These are phyloP conservation scores for Phytopythium cucurbitacearum DNA, from an alignment of 352 stramenopile genomes.

Conservation along the genomic window DNA sequence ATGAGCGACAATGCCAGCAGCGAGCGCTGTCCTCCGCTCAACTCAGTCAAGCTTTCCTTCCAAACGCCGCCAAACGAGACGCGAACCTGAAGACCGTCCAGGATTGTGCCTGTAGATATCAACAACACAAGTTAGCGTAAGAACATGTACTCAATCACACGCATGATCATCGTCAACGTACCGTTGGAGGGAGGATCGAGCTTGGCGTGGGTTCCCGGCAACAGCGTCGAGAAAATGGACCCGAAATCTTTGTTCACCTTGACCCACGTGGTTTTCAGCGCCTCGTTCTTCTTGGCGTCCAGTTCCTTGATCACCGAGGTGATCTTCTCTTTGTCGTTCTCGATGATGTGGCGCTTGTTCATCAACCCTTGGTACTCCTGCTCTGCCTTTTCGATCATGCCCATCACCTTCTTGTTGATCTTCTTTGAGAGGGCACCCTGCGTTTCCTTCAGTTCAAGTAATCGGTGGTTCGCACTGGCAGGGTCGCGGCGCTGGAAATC, in stretches of 20 bases:
- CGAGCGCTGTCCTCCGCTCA: conserved; percentile 98
- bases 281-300: conserved; percentile 98
- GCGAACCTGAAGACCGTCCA: conserved; percentile 97
- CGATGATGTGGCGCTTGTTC: conserved; percentile 97
- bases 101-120: conserved; percentile 54
- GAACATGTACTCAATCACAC: neutral
- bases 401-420: conserved; percentile 99
- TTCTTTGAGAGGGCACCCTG: conserved; percentile 95
- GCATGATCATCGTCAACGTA: conserved; percentile 11
- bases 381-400: conserved; percentile 99
- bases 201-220: conserved; percentile 96
- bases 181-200: conserved; percentile 94
- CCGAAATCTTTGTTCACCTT: conserved; percentile 99
- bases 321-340: conserved; percentile 99
- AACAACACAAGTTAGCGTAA: conserved; percentile 10
- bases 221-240: conserved; percentile 98
- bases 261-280: conserved; percentile 94
- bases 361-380: conserved; percentile 98
- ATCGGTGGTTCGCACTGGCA: conserved; percentile 72
- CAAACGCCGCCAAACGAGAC: conserved; percentile 98
- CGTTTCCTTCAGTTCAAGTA: conserved; percentile 91
- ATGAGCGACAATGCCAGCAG: conserved; percentile 99
- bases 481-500: conserved; percentile 94
- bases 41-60: conserved; percentile 99
- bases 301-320: conserved; percentile 98